These are phyloP conservation scores for Arctium lappa DNA, from an alignment of 129 eudicot genomes.

Conservation along the genomic window DNA sequence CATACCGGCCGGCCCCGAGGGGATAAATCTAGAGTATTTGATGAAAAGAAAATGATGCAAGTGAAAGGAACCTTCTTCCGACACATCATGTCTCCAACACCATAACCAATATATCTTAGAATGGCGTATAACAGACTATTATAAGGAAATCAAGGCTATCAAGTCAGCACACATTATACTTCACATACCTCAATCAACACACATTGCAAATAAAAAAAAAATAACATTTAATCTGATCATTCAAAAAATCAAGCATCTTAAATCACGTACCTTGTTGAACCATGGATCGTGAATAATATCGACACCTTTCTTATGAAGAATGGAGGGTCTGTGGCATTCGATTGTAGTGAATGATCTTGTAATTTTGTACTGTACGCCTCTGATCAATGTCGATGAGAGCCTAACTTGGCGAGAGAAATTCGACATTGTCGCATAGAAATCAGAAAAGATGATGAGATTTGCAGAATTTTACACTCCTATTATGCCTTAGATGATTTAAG, in stretches of 20 bases:
- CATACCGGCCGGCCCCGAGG: background rate
- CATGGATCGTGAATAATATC: conserved; percentile 97
- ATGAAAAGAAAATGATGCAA: background rate
- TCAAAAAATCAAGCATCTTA: background rate
- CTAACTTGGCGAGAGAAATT: conserved; percentile 45
- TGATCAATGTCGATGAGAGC: conserved; percentile 58
- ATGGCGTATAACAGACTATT: background rate
- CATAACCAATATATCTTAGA: background rate
- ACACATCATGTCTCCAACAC: background rate
- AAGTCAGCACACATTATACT: background rate
- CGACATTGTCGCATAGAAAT: conserved; percentile 42
- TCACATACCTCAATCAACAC: background rate
- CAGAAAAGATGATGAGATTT: conserved; percentile 18
- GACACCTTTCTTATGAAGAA: conserved; percentile 77
- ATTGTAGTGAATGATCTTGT: conserved; percentile 66
- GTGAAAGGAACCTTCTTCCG: background rate
- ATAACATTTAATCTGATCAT: background rate
- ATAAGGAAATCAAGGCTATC: background rate
- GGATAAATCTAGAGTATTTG: too few species aligned
- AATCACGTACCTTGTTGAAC: conserved; percentile 76
- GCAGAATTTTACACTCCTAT: conserved; percentile 25
- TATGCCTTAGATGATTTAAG: conserved; percentile 8
- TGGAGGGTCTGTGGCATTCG: conserved; percentile 84
- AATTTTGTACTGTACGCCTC: conserved; percentile 36
- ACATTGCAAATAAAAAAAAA: background rate